Evolutionary conservation across 2,329 filamentous ascomycete species (phyloP), one percentile per base, ranked within the genome.

Genomic region (Tolypocladium amazonense): DNA sequence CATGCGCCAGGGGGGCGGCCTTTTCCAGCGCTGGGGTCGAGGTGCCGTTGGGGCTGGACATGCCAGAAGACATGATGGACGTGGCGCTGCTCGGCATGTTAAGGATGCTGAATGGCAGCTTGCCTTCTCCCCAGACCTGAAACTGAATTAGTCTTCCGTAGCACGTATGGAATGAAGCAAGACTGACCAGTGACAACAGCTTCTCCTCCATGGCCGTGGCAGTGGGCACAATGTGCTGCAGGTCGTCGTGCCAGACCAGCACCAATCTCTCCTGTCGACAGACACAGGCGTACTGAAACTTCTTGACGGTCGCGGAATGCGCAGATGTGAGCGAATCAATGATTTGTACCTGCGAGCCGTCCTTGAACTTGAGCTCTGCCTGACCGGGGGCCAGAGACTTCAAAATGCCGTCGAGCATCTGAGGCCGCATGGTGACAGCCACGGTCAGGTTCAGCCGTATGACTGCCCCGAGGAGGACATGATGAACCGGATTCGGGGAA

Each of bases 361-460:
- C 71, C 43, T 70, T 71, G 60, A 77, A 70, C 50, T 70, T 67
- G 35, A 81, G 67, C 62, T 79, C 77, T 0, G 70, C 74, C 59
- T 79, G 76, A 39, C 70, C 69, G 8, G 72, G 70, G 9, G 72
- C 61, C 30, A 81, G 62, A 0, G 71, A 71, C n/a, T 71, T 68
- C 61, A 79, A 71, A 41, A 81, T 75, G 20, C 75, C 75, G 25
- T 75, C 71, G 35, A 77, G 77, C 59, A 78, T 77, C 54, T 79
- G 73, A 1, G 77, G 76, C 12, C 73, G 75, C 75, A 81, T 79
- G 12, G 79, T 81, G 60, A 80, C 72, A 18, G 77, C 77, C 39
- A 79, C 76, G 20, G 72, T 70, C 25, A 77, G 71, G 62, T 79
- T 79, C 59, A 81, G 71, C 57, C 72, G 73, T 58, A 74, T 72